Conservation (phyloP, 768 basidiomycete genomes). For the Cyclocybe aegerita region DNA sequence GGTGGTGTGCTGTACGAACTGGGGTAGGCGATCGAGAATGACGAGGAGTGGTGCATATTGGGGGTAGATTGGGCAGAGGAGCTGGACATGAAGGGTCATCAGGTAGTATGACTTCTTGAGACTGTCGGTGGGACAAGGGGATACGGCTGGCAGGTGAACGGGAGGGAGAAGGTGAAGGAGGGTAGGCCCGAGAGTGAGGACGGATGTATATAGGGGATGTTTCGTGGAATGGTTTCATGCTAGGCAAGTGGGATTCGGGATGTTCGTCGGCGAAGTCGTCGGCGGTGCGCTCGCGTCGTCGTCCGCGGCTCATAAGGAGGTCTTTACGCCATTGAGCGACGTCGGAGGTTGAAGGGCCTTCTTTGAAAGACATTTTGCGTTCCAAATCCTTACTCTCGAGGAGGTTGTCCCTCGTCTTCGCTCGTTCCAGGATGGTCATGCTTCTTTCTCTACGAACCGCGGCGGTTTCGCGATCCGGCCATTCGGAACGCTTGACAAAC, state of each 20-base stretch:
- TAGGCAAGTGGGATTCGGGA: constrained; percentile 27
- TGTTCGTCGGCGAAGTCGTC: constrained; percentile 37
- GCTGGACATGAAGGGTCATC: constrained; percentile 12
- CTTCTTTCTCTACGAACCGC: constrained; percentile 71
- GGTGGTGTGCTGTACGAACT: constrained; percentile 28
- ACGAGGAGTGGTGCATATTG: constrained; percentile 23
- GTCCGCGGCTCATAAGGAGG: constrained; percentile 51
- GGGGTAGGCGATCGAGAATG: constrained; percentile 41
- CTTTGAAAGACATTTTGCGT: constrained; percentile 39
- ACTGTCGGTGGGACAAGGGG: constrained; percentile 14
- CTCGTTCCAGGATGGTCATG: constrained; percentile 54
- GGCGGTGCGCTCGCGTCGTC: constrained; percentile 55
- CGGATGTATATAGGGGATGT: constrained; percentile 40
- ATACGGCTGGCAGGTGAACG: constrained; percentile 21
- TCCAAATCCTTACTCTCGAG: constrained; percentile 27
- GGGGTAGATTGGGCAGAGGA: constrained; percentile 13
- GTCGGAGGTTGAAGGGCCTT: constrained; percentile 40
- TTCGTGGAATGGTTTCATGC: constrained; percentile 26
- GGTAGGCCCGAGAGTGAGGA: constrained; percentile 46
- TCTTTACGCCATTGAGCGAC: constrained; percentile 60
- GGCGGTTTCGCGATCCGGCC: constrained; percentile 79
- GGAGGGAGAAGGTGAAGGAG: constrained; percentile 55
- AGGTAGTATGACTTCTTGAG: constrained; percentile 12
- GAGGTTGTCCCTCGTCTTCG: constrained; percentile 50
- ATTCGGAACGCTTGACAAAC: constrained; percentile 83